A percentile compares a stretch with the other conserved stretches of the same genome.
Evolutionary conservation across 1,139 yeast species (phyloP).

Genomic region (Hyphopichia khmerensis): DNA sequence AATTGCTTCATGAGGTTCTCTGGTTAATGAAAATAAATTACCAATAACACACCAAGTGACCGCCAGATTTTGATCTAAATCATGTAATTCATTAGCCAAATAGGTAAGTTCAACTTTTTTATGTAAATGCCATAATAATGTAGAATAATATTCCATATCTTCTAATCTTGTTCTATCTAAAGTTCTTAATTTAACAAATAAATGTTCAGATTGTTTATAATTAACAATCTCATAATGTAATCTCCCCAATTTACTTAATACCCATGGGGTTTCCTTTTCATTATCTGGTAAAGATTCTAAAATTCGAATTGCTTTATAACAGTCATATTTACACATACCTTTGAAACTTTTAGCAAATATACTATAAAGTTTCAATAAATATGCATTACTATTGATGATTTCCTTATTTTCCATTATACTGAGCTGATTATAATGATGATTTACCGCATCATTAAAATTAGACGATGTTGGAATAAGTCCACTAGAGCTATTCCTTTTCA

Average conservation of each 20-base stretch:
- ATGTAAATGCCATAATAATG: conserved; percentile 89
- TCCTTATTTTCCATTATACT: conserved; percentile 23
- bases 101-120: conserved; percentile 78
- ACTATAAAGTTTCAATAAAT: conserved; percentile 52
- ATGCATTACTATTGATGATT: conserved; percentile 41
- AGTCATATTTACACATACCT: conserved; percentile 68
- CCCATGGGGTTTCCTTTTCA: conserved; percentile 83
- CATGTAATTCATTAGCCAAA: conserved; percentile 79
- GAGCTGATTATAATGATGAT: conserved; percentile 3
- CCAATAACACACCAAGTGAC: conserved; percentile 95
- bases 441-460: not conserved
- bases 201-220: conserved; percentile 71
- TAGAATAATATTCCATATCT: conserved; percentile 91
- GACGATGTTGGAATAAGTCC: conserved; percentile 2
- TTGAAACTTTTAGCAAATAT: conserved; percentile 66
- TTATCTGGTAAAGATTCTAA: conserved; percentile 61
- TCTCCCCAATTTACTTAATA: conserved; percentile 74
- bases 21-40: conserved; percentile 76
- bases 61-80: conserved; percentile 62
- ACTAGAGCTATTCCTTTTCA: conserved; percentile 31
- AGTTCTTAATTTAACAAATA: conserved; percentile 60
- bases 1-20: conserved; percentile 90
- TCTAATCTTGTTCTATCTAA: conserved; percentile 77
- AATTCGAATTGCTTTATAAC: conserved; percentile 74
- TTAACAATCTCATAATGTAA: conserved; percentile 86